These are phyloP conservation scores for Cyclotella atomus DNA, from an alignment of 108 stramenopile genomes.

Conservation along the genomic window DNA sequence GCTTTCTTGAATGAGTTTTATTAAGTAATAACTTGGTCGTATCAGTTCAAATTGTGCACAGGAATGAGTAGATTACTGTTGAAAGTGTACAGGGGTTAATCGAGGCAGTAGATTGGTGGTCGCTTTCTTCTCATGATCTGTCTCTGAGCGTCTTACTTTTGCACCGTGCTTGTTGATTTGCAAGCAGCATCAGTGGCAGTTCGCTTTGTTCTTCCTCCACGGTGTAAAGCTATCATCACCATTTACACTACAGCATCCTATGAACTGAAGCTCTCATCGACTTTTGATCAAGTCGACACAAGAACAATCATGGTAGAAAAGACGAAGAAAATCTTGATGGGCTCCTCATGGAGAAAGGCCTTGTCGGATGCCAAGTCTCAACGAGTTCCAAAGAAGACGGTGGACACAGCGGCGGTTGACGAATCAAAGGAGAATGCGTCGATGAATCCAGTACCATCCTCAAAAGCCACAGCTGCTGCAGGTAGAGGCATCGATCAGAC, in stretches of 20 bases:
- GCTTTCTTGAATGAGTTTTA: no score
- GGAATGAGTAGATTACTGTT: not conserved
- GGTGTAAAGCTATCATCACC: not conserved
- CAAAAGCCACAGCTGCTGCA: not conserved
- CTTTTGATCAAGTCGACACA: no score
- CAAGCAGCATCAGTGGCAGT: not conserved
- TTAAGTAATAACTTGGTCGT: no score
- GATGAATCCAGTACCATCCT: not conserved
- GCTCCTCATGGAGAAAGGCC: conserved; percentile 4
- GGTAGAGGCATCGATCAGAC: not conserved
- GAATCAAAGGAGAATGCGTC: conserved; percentile 6
- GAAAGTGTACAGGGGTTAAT: not conserved
- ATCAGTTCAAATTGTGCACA: not conserved
- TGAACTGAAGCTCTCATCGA: not conserved
- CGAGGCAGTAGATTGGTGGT: not conserved
- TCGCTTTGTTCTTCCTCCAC: not conserved
- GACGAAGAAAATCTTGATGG: not conserved
- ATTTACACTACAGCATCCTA: not conserved
- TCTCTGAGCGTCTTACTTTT: not conserved
- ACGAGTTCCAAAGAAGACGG: not conserved
- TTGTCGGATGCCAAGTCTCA: not conserved
- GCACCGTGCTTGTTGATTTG: not conserved
- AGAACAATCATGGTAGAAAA: not conserved
- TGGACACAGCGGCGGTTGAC: not conserved
- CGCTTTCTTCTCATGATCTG: not conserved